Percentiles rank a stretch among this genome's conserved stretches.
phyloP scores from a whole-genome alignment of 108 stramenopile genomes.

The Stephanodiscus minutulus region DNA sequence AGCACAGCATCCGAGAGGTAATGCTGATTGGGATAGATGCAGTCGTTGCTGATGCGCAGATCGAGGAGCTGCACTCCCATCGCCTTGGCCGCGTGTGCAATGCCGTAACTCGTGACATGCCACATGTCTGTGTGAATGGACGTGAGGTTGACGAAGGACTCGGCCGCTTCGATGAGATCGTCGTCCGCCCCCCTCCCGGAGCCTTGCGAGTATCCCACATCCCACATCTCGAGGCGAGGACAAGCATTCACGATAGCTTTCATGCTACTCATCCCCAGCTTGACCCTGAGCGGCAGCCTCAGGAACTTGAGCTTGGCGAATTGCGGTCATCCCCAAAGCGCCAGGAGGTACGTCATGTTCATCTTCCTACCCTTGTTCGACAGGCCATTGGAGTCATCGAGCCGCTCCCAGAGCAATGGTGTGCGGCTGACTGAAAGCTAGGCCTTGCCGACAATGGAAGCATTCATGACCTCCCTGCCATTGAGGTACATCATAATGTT shows the following conservation, averaged over 20 bases:
- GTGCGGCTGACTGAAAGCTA: slow-evolving; percentile 28
- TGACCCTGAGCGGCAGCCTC: too few relatives aligned
- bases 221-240: slow-evolving; percentile 20
- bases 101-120: neutral
- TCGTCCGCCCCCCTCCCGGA: slow-evolving; percentile 1
- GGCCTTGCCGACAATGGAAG: slow-evolving; percentile 21
- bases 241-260: slow-evolving; percentile 1
- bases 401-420: slow-evolving; percentile 10
- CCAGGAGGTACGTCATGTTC: slow-evolving; percentile 22
- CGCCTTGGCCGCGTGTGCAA: slow-evolving; percentile 2
- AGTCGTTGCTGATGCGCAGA: slow-evolving; percentile 8
- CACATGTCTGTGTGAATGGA: slow-evolving; percentile 11
- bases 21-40: neutral
- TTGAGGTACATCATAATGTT: slow-evolving; percentile 5
- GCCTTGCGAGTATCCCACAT: slow-evolving; percentile 1
- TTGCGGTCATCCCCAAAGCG: slow-evolving; percentile 15
- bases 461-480: slow-evolving; percentile 15
- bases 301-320: slow-evolving; percentile 9
- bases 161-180: slow-evolving; percentile 20
- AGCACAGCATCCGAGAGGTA: slow-evolving; percentile 17
- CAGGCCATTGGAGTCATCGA: neutral
- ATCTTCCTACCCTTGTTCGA: slow-evolving; percentile 5
- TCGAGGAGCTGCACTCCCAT: slow-evolving; percentile 27
- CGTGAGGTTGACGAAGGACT: slow-evolving; percentile 16
- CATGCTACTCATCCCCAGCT: too few relatives aligned